Base-by-base conservation (phyloP, 352 stramenopile species). In the Globisporangium megalacanthum region DNA sequence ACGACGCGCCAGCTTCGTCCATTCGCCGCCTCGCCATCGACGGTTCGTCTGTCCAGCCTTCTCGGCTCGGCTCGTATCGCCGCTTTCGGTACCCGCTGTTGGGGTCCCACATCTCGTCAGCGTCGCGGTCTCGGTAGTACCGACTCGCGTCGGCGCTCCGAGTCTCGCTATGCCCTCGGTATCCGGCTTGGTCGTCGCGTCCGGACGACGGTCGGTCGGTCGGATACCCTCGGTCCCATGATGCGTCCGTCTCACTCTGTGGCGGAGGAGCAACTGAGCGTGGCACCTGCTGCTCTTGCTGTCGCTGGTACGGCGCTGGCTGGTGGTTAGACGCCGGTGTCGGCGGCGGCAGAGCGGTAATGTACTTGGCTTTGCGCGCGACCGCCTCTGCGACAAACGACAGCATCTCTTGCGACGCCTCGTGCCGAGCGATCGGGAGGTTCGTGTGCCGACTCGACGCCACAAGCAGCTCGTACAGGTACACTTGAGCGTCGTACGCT, bases 361-460 rank as follows among this genome's bases (percentile, higher is more conserved):
- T 15, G 13, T 25, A 39, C 19, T 19, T 60, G 17, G 41, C 62
- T 13, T 70, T 68, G 36, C 76, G 63, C 15, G 65, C 41, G 15
- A 75, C 56, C 42, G 85, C 42, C 37, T 69, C 48, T 10, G 73
- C 72, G 36, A 83, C 49, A 42, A 87, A 81, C 9, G 54, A 52
- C 62, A 87, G 69, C 3, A 83, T 58, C 17, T 57, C 62, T 31
- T 87, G 61, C 13, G 66, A 66, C n/a, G 65, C 64, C 31, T 83
- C 74, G 13, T 66, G 64, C 58, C 71, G 72, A 4, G 64, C 75
- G 19, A 69, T 64, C 9, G 60, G 45, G 17, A 68, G 44, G 29
- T 53, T 66, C 51, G 61, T 60, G 31, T 60, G 62, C 31, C 61
- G 73, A 41, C 31, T 62, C 25, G 48, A 61, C 45, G 79, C 52